Base-by-base conservation (phyloP, 192 early-diverging fungal genomes). In the Jimgerdemannia flammicorona region DNA sequence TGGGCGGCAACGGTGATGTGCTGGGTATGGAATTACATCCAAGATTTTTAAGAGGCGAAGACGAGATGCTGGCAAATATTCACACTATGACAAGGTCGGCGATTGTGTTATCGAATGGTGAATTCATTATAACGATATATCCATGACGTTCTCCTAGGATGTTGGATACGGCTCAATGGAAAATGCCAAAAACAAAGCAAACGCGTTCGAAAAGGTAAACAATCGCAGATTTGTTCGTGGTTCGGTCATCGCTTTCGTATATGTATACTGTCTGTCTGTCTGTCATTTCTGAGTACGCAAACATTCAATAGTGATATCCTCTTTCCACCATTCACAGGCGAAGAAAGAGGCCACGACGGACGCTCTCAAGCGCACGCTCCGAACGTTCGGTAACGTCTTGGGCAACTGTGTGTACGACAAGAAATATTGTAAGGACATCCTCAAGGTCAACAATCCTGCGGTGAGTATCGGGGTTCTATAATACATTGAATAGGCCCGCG, bases 271-370 rank as follows among this genome's bases (percentile, higher is more conserved):
- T 29, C 29, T 29, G 29, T 29, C 29, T 29, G 29, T 29, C 29
- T 29, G 29, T 29, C 29, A 29, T 29, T 29, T 29, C 29, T 29
- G 1, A 29, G 29, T 29, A 59, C 49, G 49, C 49, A 59, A 10
- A 59, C 49, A 59, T 59, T 59, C 29, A 29, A 29, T 29, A 29
- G 29, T 29, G 29, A 29, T 29, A 63, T 19, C 10, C 18, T 39
- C 1, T 7, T 10, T 10, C 1, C 3, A 1, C 29, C 66, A n/a
- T 10, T 2, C 40, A 18, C 74, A 92, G 90, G 91, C 93, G 20
- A 92, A 91, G 72, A 99, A 99, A 73, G 95, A 96, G 83, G 93
- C 98, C 2, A 84, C 86, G 0, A 98, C 96, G 0, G 98, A 99
- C 81, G 96, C 83, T 0, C 73, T 94, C 11, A 99, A 97, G 81